phyloP scores from a whole-genome alignment of 805 yeast species.

The Lachancea sp. region DNA sequence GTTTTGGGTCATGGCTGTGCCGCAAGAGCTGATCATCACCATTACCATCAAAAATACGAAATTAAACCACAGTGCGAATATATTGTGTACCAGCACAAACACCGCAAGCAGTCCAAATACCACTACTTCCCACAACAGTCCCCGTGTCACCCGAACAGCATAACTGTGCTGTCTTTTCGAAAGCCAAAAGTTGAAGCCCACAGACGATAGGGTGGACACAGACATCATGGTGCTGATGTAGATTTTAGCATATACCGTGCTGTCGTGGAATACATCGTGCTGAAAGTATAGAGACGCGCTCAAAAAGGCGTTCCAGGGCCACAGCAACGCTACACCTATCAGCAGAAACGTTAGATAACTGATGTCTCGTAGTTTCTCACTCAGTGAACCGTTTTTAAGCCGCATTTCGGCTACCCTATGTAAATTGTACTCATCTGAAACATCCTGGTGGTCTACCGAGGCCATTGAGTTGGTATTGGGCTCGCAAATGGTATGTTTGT shows the following conservation, averaged over 20 bases:
- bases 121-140: constrained; percentile 50
- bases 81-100: constrained; percentile 18
- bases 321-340: constrained; percentile 72
- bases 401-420: background rate
- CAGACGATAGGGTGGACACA: constrained; percentile 64
- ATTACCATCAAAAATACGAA: constrained; percentile 53
- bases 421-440: background rate
- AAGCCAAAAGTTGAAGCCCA: constrained; percentile 51
- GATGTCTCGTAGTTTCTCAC: constrained; percentile 16
- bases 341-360: constrained; percentile 53
- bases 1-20: constrained; percentile 80
- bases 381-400: constrained; percentile 12
- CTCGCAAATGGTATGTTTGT: no score
- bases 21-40: constrained; percentile 61
- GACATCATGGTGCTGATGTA: constrained; percentile 88
- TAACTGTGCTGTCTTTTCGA: constrained; percentile 60
- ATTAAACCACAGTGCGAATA: constrained; percentile 17
- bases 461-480: background rate
- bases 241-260: constrained; percentile 45
- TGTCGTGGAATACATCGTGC: constrained; percentile 46
- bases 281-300: constrained; percentile 78
- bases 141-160: constrained; percentile 49
- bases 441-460: background rate
- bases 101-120: constrained; percentile 53
- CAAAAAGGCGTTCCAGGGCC: constrained; percentile 96